Evolutionary conservation across 257 asterid species (phyloP).

Genomic region (Solanum sitiens): DNA sequence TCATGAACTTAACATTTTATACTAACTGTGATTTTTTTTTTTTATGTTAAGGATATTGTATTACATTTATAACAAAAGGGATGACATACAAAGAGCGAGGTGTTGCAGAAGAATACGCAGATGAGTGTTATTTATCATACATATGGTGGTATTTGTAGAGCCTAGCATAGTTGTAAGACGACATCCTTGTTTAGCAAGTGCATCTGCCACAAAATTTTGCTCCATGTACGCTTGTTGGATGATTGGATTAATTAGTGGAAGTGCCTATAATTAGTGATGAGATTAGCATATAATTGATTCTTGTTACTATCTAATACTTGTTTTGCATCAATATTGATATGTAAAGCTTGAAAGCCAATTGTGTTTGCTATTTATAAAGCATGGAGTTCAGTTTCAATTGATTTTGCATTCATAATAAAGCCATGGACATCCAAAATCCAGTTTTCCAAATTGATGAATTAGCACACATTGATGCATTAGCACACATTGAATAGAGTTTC

Average conservation of each 20-base stretch:
- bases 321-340: not conserved
- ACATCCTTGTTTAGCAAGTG: too few relatives aligned
- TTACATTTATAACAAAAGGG: not conserved
- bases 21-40: not conserved
- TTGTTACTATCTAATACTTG: not conserved
- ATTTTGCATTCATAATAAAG: not conserved
- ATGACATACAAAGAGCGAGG: not conserved
- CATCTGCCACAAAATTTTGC: too few relatives aligned
- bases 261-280: not conserved
- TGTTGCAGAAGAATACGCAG: not conserved
- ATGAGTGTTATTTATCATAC: not conserved
- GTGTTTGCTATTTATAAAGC: not conserved
- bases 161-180: too few relatives aligned
- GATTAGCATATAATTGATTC: not conserved
- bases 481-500: not conserved
- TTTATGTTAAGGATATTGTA: not conserved
- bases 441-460: not conserved
- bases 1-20: not conserved
- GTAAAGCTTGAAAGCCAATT: not conserved
- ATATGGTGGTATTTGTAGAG: not conserved
- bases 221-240: too few relatives aligned
- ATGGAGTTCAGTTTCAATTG: not conserved
- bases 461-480: not conserved
- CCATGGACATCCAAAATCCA: not conserved
- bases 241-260: not conserved